These are phyloP conservation scores for Cyberlindnera bimundalis DNA, from an alignment of 805 yeast genomes.

Conservation along the genomic window DNA sequence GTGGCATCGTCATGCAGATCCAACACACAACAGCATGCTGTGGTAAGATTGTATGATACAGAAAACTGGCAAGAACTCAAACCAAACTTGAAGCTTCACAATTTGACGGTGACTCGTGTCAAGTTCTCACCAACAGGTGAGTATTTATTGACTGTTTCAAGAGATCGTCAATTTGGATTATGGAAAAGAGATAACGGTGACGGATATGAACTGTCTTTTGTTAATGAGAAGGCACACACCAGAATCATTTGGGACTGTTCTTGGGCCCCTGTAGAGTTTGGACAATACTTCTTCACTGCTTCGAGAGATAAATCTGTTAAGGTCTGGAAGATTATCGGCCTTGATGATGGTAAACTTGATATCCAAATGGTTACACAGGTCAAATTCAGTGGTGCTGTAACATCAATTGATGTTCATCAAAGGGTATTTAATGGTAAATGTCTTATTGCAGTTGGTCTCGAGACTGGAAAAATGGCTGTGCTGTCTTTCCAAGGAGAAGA, in stretches of 20 bases:
- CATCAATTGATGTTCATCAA: constrained; percentile 56
- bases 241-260: constrained; percentile 95
- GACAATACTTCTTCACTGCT: constrained; percentile 68
- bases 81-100: constrained; percentile 62
- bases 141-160: constrained; percentile 70
- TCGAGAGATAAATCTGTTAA: constrained; percentile 82
- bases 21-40: constrained; percentile 80
- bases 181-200: constrained; percentile 52
- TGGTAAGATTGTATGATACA: constrained; percentile 69
- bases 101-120: constrained; percentile 79
- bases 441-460: constrained; percentile 63
- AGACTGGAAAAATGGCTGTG: constrained; percentile 56
- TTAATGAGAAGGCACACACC: constrained; percentile 73
- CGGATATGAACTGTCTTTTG: constrained; percentile 35
- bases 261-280: constrained; percentile 62
- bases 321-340: constrained; percentile 52
- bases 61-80: constrained; percentile 58
- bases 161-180: constrained; percentile 82
- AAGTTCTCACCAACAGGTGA: constrained; percentile 68
- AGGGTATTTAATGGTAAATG: constrained; percentile 29
- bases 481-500: constrained; percentile 34
- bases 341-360: constrained; percentile 23
- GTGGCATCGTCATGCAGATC: constrained; percentile 93
- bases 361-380: constrained; percentile 36
- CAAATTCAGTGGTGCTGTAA: constrained; percentile 57